Evolutionary conservation across 257 asterid genomes (phyloP).

Genomic region (Gardenia jasminoides): DNA sequence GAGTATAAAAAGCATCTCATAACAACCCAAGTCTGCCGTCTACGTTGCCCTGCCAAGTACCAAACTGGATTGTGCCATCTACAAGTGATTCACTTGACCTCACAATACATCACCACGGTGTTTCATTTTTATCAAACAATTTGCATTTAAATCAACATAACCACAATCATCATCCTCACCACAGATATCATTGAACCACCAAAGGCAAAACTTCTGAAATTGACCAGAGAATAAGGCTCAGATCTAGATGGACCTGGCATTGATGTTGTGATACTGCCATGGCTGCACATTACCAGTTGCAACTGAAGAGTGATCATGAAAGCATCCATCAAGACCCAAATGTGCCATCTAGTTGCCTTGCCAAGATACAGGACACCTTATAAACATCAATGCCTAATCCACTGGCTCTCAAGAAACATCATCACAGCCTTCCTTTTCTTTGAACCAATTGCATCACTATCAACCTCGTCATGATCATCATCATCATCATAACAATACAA

Average conservation of each 20-base stretch:
- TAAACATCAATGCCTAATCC: not conserved
- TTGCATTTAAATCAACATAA: not conserved
- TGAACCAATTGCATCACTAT: not conserved
- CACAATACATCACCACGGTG: slow-evolving; percentile 17
- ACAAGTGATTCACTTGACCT: not conserved
- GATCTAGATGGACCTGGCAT: too few species aligned
- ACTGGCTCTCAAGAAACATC: not conserved
- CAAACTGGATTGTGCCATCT: slow-evolving; percentile 2
- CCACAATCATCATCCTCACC: not conserved
- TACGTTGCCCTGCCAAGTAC: slow-evolving; percentile 25
- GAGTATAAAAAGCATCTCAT: not conserved
- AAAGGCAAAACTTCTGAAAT: too few species aligned
- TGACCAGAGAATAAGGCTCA: too few species aligned
- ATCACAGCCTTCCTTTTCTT: slow-evolving; percentile 20
- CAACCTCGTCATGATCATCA: not conserved
- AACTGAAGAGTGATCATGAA: too few species aligned
- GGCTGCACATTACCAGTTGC: too few species aligned
- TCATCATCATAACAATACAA: too few species aligned
- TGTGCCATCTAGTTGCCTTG: too few species aligned
- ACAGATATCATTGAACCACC: too few species aligned
- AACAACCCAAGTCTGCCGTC: not conserved
- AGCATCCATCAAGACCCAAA: too few species aligned
- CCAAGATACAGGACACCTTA: too few species aligned
- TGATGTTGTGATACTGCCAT: too few species aligned
- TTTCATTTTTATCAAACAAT: not conserved